A percentile compares a stretch with the other conserved stretches of the same genome.
phyloP scores from a whole-genome alignment of 1,284 basidiomycete species.

The Rhodofomes roseus region DNA sequence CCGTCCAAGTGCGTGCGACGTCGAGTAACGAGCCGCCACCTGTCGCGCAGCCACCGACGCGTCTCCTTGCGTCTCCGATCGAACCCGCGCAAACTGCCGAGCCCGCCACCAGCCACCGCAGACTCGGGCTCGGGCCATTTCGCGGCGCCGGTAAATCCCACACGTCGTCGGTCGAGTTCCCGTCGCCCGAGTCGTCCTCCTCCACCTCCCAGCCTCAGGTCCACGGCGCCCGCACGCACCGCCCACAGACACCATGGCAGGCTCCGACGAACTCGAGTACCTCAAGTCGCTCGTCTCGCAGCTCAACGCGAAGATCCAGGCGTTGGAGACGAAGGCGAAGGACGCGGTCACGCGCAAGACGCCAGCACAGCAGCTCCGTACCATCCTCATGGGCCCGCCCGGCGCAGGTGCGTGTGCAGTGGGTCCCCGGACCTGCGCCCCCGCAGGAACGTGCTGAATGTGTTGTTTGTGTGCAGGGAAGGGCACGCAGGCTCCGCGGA shows the following conservation, averaged over 20 bases:
- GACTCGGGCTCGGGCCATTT: not conserved
- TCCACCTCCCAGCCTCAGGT: not conserved
- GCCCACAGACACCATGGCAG: constrained; percentile 42
- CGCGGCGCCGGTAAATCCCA: not conserved
- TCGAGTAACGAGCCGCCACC: not conserved
- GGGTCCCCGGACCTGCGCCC: not conserved
- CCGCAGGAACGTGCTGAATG: not conserved
- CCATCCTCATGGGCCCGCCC: constrained; percentile 94
- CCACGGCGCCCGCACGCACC: no score
- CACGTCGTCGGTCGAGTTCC: not conserved
- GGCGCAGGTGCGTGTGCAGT: constrained; percentile 76
- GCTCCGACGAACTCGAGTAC: constrained; percentile 77
- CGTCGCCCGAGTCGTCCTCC: not conserved
- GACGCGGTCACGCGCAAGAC: constrained; percentile 42
- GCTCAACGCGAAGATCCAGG: constrained; percentile 75
- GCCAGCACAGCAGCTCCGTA: constrained; percentile 79
- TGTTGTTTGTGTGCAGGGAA: constrained; percentile 59
- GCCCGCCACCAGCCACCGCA: not conserved
- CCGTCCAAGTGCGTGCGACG: no score
- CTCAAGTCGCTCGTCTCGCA: constrained; percentile 85
- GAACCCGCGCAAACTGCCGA: not conserved
- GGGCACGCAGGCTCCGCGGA: constrained; percentile 95
- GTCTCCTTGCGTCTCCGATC: not conserved
- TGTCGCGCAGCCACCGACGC: not conserved
- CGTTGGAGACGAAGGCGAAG: constrained; percentile 66